Base-by-base conservation (phyloP, 176 grass and related monocot genomes). In the Neostapfia colusana region DNA sequence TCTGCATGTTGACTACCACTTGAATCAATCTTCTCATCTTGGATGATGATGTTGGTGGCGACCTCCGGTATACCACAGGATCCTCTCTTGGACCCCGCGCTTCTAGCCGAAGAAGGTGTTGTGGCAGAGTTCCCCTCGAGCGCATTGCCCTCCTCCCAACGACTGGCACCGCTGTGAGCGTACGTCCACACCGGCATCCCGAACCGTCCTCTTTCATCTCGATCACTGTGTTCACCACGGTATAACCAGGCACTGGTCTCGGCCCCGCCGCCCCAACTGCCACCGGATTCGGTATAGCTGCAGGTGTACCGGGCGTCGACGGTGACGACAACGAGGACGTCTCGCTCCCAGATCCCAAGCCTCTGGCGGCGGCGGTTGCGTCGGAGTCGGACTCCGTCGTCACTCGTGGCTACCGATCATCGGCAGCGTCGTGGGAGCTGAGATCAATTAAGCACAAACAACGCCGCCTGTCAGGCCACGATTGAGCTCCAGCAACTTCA, bases 121-220 rank as follows among this genome's bases (percentile, higher is more conserved):
- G 87, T 85, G 50, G 96, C 87, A 1, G 96, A 95, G 83, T 95
- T 99, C 42, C 96, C 96, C 83, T 99, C 96, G 10, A 99, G 89
- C 0, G 96, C 92, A 0, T 85, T 37, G 43, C 96, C 92, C 56
- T 99, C 96, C 78, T 99, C 69, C 96, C 92, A 1, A 95, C 89
- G 0, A 92, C 87, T 8, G 92, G 89, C 25, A 99, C 89, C 3
- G 92, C 87, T 23, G 92, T 95, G 45, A 99, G 89, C 36, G 96
- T 99, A 74, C 95, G 92, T 20, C 96, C 96, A 28, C 96, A 99
- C 16, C 96, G 83, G 84, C 89, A 95, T 21, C 91, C 91, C 0
- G 96, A 83, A 27, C 92, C 92, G 66, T 95, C 96, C 78, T 99
- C 96, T 79, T 95, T 89, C 87, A 89, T 92, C 45, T 99, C 96